Percentiles rank a stretch among this genome's conserved stretches.
Evolutionary conservation across 306 rosid genomes (phyloP).

Genomic region (Cotoneaster glaucophyllus): DNA sequence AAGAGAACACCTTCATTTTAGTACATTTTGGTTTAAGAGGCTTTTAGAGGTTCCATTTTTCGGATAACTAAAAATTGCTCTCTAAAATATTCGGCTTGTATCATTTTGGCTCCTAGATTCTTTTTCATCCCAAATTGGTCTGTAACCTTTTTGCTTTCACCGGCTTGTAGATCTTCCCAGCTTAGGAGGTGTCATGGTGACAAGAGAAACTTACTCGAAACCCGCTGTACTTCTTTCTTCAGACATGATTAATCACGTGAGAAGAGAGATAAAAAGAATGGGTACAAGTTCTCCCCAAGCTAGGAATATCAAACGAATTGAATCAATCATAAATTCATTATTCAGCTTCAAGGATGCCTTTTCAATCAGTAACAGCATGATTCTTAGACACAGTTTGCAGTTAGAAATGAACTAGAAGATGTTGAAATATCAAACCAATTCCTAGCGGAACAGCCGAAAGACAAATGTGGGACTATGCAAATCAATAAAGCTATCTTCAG

Average conservation of each 20-base stretch:
- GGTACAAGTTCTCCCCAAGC: too few species aligned
- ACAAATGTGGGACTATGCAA: constrained; percentile 57
- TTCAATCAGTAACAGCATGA: neutral
- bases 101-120: too few species aligned
- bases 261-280: neutral
- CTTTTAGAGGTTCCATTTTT: neutral
- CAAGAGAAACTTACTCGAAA: neutral
- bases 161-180: too few species aligned
- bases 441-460: constrained; percentile 49
- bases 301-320: too few species aligned
- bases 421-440: constrained; percentile 5
- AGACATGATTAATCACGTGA: neutral
- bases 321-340: too few species aligned
- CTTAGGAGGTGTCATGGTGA: neutral
- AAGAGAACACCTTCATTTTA: neutral
- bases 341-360: too few species aligned
- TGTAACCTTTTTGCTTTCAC: too few species aligned
- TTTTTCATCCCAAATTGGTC: neutral
- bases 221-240: too few species aligned
- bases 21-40: neutral
- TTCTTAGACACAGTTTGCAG: neutral
- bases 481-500: constrained; percentile 49
- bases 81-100: neutral
- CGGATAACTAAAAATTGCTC: too few species aligned
- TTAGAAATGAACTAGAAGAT: neutral